Evolutionary conservation across 1,284 basidiomycete species (phyloP), one percentile per base, ranked within the genome.

Genomic region (Trichosporon coremiiforme): DNA sequence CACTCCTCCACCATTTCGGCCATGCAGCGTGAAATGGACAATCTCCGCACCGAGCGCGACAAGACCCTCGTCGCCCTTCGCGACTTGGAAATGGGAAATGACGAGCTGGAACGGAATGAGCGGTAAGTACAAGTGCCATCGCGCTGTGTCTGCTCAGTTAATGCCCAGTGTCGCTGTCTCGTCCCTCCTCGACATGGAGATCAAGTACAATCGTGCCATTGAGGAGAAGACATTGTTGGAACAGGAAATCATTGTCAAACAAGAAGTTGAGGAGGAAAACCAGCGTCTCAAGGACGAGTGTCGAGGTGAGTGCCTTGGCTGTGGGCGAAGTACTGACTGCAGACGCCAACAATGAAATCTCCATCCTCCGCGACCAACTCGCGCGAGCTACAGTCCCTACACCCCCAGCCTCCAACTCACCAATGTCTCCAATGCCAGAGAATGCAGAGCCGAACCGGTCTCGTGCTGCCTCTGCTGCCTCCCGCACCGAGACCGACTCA

Each of bases 151-250:
- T 60, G 20, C 33, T 8, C 22, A 8, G 25, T 29, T 57, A 20
- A 36, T 22, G 8, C 20, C 17, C 8, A 85, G 86, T 25, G 94
- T 94, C 66, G 93, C 96, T 35, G 90, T 91, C 2, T 95, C 94
- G 38, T 95, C 93, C 75, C 85, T 98, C 70, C 90, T 91, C 1
- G 97, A 99, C 82, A 87, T 94, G 79, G 96, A 99, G 85, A 86
- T 88, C 73, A 94, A 91, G 80, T 98, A 98, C 85, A 90, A 94
- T 74, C 89, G 90, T 71, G 91, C 92, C 0, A 86, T 99, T 65
- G 97, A 99, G 83, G 93, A 98, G 85, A 98, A 98, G 84, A 98
- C 97, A 64, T 84, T 99, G 60, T 87, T 99, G 38, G 97, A 99
- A 82, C 94, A 98, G 76, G 97, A 99, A 80, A 86, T 99, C n/a